phyloP scores from a whole-genome alignment of 129 eudicot genomes.

The Kitagawia praeruptora region DNA sequence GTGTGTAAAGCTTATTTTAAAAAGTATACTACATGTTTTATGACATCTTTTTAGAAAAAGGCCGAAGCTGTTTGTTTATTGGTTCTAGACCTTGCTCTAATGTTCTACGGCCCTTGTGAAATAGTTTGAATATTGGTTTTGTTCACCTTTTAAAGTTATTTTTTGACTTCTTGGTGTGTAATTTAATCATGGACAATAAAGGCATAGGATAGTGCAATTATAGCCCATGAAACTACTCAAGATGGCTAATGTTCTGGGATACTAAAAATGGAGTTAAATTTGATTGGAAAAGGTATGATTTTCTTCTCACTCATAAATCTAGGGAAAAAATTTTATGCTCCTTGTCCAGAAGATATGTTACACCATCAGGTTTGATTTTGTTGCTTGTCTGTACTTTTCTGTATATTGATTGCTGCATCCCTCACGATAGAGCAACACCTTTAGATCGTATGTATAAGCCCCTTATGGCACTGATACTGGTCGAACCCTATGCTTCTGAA shows the following conservation, averaged over 20 bases:
- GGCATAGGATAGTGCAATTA: background rate
- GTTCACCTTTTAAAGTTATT: background rate
- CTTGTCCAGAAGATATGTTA: background rate
- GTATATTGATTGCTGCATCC: background rate
- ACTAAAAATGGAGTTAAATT: background rate
- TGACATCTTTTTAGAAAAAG: background rate
- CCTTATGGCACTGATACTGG: background rate
- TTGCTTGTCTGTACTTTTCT: background rate
- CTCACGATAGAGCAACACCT: background rate
- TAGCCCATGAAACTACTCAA: background rate
- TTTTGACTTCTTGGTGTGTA: background rate
- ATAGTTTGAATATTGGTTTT: background rate
- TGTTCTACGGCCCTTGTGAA: background rate
- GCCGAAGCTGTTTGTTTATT: background rate
- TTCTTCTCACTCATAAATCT: background rate
- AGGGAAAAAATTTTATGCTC: background rate
- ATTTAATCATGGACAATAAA: background rate
- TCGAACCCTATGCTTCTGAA: background rate
- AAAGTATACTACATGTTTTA: background rate
- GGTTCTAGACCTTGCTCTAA: background rate
- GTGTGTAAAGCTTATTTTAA: background rate
- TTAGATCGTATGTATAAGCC: background rate
- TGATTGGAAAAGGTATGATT: background rate
- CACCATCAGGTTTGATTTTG: background rate
- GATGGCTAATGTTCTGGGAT: background rate